phyloP scores from a whole-genome alignment of 164 flowering plant species.

The Vitis riparia region DNA sequence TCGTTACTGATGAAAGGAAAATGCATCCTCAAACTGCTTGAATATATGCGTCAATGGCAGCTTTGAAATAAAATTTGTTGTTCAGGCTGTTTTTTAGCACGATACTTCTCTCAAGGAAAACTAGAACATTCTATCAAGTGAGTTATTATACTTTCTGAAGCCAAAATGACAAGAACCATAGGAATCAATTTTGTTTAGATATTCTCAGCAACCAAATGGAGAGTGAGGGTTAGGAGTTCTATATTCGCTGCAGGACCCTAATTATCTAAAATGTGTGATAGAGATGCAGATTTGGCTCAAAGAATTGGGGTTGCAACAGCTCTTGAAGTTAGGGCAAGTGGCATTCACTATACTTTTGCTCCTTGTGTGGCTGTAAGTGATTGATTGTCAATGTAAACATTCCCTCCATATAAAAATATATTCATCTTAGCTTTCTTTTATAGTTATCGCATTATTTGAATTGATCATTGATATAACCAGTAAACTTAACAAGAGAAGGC shows the following conservation, averaged over 20 bases:
- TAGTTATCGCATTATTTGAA: no score
- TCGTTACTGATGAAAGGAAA: no score
- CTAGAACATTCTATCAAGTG: no score
- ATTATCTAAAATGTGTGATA: slow-evolving; percentile 15
- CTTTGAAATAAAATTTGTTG: no score
- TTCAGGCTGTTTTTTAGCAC: no score
- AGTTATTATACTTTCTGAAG: not conserved
- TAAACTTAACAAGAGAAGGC: no score
- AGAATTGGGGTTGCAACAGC: slow-evolving; percentile 77
- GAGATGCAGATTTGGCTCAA: slow-evolving; percentile 60
- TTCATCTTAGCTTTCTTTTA: not conserved
- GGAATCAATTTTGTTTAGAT: not conserved
- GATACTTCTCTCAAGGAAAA: no score
- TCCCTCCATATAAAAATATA: no score
- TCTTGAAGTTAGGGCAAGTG: slow-evolving; percentile 72
- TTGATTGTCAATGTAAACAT: not conserved
- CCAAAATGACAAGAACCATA: not conserved
- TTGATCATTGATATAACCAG: no score
- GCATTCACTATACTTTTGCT: slow-evolving; percentile 60
- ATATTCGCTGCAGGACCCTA: not conserved
- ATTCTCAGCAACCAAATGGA: not conserved
- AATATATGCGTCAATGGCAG: no score
- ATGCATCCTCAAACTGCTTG: no score
- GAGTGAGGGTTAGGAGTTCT: not conserved
- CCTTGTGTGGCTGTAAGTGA: slow-evolving; percentile 76